Evolutionary conservation across 306 rosid genomes (phyloP), one percentile per base, ranked within the genome.

Genomic region (Fagus crenata): DNA sequence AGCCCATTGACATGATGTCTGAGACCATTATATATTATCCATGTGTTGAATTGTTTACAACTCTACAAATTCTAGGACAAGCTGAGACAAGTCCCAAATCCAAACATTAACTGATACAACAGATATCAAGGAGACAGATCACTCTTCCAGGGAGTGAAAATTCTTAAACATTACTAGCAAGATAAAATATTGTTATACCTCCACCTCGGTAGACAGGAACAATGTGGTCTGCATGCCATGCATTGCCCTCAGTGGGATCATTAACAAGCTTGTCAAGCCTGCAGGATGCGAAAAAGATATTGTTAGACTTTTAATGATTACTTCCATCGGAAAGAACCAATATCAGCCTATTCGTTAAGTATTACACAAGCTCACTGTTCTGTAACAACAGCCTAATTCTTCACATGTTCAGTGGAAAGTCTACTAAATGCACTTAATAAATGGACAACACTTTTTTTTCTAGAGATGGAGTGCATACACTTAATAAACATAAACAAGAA

Each of bases 211-310:
- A 94, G 77, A 92, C 98, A 53, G 97, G 95, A 89, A 94, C 85
- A 69, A 92, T 89, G 82, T 92, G 98, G 82, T 94, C 98, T 78
- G 97, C 98, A 79, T 94, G 97, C 97, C 98, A 92, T 33, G 96
- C 91, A 59, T 90, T 89, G 81, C 98, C 98, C 87, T 94, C 98
- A 65, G 32, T 82, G 59, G 97, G 97, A 83, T 92, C 92, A 72
- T 88, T 84, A 67, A 90, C 89, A 85, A 94, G 90, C 86, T 86
- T 89, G 67, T 94, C 92, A 42, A 90, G 81, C 90, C 98, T 92
- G 89, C 87, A 85, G 69, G 54, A 67, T 1, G 67, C 67, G 75
- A 82, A 72, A 43, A n/a, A 39, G 69, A 42, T 39, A 70, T 35
- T 5, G 37, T 69, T 39, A 71, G 64, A 72, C 67, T 82, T 76